These are phyloP conservation scores for Auriscalpium orientale DNA, from an alignment of 768 basidiomycete genomes.

Conservation along the genomic window DNA sequence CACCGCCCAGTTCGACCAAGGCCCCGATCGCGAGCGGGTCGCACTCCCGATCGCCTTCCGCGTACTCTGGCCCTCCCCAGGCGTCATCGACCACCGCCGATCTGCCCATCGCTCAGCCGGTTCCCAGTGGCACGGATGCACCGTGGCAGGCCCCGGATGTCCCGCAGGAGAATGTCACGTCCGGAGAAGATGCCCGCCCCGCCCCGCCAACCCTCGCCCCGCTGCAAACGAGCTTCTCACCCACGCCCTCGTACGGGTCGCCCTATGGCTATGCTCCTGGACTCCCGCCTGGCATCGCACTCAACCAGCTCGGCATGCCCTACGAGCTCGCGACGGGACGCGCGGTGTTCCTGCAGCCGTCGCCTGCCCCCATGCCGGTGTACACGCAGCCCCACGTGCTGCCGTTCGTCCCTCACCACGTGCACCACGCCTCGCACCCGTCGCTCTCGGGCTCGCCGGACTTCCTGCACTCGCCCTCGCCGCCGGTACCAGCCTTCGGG, in stretches of 20 bases:
- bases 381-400: conserved; percentile 43
- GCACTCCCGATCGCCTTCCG: background rate
- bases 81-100: background rate
- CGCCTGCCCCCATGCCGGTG: conserved; percentile 13
- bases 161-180: conserved; percentile 1
- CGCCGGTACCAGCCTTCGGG: conserved; percentile 57
- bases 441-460: conserved; percentile 51
- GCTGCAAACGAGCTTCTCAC: conserved; percentile 36
- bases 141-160: background rate
- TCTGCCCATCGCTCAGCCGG: conserved; percentile 7
- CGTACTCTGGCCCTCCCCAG: background rate
- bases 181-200: conserved; percentile 17
- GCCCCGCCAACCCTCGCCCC: conserved; percentile 34
- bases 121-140: background rate
- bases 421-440: conserved; percentile 42
- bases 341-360: conserved; percentile 57
- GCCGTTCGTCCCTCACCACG: conserved; percentile 54
- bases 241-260: conserved; percentile 59
- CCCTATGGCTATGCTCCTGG: conserved; percentile 53
- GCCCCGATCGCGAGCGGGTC: background rate
- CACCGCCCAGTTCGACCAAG: conserved; percentile 15
- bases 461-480: conserved; percentile 41
- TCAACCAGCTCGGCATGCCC: conserved; percentile 71
- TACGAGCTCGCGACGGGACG: conserved; percentile 80
- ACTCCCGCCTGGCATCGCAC: conserved; percentile 61